Evolutionary conservation across 768 basidiomycete species (phyloP).

Genomic region (Tulasnella calospora): DNA sequence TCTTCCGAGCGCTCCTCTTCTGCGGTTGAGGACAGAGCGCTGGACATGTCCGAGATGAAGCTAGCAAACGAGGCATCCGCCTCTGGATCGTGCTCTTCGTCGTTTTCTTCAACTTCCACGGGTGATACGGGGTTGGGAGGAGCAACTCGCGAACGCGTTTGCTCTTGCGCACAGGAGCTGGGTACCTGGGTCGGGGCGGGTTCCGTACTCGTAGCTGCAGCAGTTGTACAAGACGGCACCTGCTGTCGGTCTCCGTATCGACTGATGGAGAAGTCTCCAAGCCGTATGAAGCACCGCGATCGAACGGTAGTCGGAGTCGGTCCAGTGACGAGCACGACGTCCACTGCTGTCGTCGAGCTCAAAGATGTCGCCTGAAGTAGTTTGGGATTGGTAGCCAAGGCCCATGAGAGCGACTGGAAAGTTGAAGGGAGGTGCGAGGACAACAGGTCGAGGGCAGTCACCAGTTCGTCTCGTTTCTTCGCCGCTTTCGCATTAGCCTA

Average conservation of each 20-base stretch:
- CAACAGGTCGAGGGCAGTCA: constrained; percentile 13
- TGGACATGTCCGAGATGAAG: constrained; percentile 13
- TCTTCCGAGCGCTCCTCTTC: constrained; percentile 1
- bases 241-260: constrained; percentile 2
- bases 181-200: neutral
- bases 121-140: neutral
- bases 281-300: constrained; percentile 12
- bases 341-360: neutral
- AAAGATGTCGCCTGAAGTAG: neutral
- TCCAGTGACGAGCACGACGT: constrained; percentile 19
- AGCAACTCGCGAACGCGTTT: neutral
- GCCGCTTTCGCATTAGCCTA: constrained; percentile 22
- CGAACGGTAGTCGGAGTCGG: constrained; percentile 16
- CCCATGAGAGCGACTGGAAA: constrained; percentile 22
- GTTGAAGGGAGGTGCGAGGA: constrained; percentile 24
- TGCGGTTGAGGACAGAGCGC: neutral
- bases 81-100: neutral
- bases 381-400: constrained; percentile 3
- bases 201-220: neutral
- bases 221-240: neutral
- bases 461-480: constrained; percentile 20
- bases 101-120: neutral
- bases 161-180: neutral
- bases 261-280: neutral
- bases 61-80: neutral